Base-by-base conservation (phyloP, 176 grass and related monocot genomes). In the Oryza meridionalis region DNA sequence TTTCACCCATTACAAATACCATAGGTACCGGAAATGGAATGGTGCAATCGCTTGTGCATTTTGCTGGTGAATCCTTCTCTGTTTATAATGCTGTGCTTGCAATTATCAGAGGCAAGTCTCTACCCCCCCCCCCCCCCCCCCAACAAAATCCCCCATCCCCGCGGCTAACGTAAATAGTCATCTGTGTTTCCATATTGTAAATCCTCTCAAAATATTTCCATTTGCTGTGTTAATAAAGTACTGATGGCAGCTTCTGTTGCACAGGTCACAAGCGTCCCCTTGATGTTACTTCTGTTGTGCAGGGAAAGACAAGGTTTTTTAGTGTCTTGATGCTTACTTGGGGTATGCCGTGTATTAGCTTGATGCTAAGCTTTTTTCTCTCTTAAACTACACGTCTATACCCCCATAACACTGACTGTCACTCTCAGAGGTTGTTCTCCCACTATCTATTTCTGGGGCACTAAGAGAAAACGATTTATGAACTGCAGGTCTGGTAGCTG, bases 1-100 rank as follows among this genome's bases (percentile, higher is more conserved):
- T 84, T 81, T 85, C 24, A 85, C 50, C 22, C 35, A 72, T 37
- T 84, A 78, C 11, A 73, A 88, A 31, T 74, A 63, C 29, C 84
- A 82, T 82, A 98, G 96, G 96, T 86, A 90, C 96, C 16, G 96
- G 96, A 55, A 98, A 98, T 82, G 96, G 96, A 80, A 98, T 98
- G 96, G 91, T 84, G 67, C 90, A 92, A 86, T 95, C 93, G 69
- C 81, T 98, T 43, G 77, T 98, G 65, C 88, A 98, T 85, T 85
- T 89, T 4, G 68, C 82, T 86, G 96, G 87, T 76, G 87, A 93
- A 65, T 75, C 73, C 10, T 95, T 78, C 83, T 93, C 89, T n/a
- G 81, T 98, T 50, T 84, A 85, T 45, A 98, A 95, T 85, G 92
- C 93, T 42, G 87, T 94, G 31, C 85, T 93, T 86, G 81, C 93